Percentiles rank a stretch among this genome's conserved stretches.
These are phyloP conservation scores for Waltiozyma sp. DNA, from an alignment of 1,139 yeast genomes.

Conservation along the genomic window DNA sequence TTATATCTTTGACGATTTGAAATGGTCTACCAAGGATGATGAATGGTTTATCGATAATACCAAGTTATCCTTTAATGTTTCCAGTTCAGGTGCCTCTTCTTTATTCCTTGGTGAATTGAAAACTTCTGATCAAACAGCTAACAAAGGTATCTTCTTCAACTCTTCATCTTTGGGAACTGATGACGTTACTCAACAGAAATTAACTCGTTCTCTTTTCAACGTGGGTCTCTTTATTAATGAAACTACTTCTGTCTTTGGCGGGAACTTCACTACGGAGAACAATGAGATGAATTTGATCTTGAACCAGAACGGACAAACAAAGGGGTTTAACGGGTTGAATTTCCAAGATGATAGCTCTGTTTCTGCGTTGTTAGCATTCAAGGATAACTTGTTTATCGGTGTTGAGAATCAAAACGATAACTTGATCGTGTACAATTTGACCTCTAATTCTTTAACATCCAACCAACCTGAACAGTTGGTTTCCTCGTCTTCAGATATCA, in stretches of 20 bases:
- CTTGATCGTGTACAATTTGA: slow-evolving; percentile 40
- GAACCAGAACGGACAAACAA: slow-evolving; percentile 15
- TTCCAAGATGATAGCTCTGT: slow-evolving; percentile 12
- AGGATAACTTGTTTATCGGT: slow-evolving; percentile 29
- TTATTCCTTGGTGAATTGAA: slow-evolving; percentile 15
- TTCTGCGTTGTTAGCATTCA: slow-evolving; percentile 8
- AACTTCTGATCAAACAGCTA: slow-evolving; percentile 7
- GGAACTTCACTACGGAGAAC: slow-evolving; percentile 27
- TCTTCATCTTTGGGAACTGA: slow-evolving; percentile 2
- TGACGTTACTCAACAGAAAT: slow-evolving; percentile 11
- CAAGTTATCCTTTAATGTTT: slow-evolving; percentile 18
- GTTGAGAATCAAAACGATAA: slow-evolving; percentile 26
- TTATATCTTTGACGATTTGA: slow-evolving; percentile 14
- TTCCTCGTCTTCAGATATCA: slow-evolving; percentile 18
- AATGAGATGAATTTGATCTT: slow-evolving; percentile 29
- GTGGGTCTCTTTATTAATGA: slow-evolving; percentile 33
- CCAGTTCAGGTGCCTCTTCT: slow-evolving; percentile 17
- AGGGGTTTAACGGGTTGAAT: slow-evolving; percentile 17
- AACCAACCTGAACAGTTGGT: slow-evolving; percentile 8
- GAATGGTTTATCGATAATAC: slow-evolving; percentile 16
- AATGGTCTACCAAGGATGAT: slow-evolving; percentile 15
- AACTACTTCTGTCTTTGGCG: slow-evolving; percentile 44
- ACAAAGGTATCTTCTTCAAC: slow-evolving; percentile 12
- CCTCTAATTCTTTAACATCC: slow-evolving; percentile 5
- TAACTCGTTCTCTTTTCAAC: slow-evolving; percentile 6